Base-by-base conservation (phyloP, 2,329 filamentous ascomycete species). In the Herpotrichia juniperi region DNA sequence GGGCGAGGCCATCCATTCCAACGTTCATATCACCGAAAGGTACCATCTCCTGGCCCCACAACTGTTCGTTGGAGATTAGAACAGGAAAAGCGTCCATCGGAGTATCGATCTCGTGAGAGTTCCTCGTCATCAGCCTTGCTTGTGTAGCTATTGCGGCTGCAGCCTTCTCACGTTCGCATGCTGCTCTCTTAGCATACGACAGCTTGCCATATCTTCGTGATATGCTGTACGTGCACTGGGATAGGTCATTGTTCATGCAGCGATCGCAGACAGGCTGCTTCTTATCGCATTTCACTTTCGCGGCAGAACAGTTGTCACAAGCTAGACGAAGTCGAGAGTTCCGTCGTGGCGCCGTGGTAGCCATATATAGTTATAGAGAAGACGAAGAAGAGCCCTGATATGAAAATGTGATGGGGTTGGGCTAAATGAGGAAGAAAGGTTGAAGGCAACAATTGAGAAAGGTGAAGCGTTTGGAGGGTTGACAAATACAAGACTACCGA, bases 211-310 rank as follows among this genome's bases (percentile, higher is more conserved):
- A 40, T 40, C 37, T 40, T 25, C 37, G 37, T 6, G 21, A 40
- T 6, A 40, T n/a, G n/a, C 37, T 40, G 21, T 40, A 40, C 16
- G 19, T 24, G 11, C 37, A 40, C 9, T 40, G 19, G 3, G 37
- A 40, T 22, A 40, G 12, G 10, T 21, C 19, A 25, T 40, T 40
- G 7, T n/a, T 40, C 3, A 21, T 25, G 37, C 37, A 40, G 11
- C 37, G 37, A 40, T 24, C 37, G 37, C 37, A 40, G n/a, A n/a
- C 16, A 25, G 37, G 37, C n/a, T 22, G 19, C n/a, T 40, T 40
- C 37, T 40, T 40, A 24, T 40, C 37, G 14, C 37, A 40, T 24
- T 40, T 40, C 3, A 40, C n/a, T 21, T 40, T 40, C 21, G 37
- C 37, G 22, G 37, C 37, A 3, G 37, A 24, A 21, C 37, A 40